phyloP scores from a whole-genome alignment of 2,329 filamentous ascomycete genomes.

The Penicillium sp. region DNA sequence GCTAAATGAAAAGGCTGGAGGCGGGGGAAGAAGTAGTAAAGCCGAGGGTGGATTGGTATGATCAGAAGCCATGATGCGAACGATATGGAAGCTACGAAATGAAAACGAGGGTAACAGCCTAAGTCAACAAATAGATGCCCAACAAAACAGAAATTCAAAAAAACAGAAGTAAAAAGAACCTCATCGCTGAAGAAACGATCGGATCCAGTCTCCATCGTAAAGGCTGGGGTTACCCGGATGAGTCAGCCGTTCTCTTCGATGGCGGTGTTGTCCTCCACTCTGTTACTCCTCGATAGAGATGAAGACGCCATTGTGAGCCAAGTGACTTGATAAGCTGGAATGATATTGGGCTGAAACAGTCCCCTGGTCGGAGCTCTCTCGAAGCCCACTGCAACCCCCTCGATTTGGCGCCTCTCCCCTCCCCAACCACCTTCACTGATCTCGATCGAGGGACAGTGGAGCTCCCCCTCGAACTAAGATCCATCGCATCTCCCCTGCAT shows the following conservation, averaged over 20 bases:
- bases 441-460: constrained; percentile 15
- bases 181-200: not conserved
- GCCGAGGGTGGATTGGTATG: constrained; percentile 26
- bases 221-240: constrained; percentile 3
- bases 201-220: constrained; percentile 5
- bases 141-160: not conserved
- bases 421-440: constrained; percentile 5
- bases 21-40: constrained; percentile 64
- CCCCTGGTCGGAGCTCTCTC: constrained; percentile 48
- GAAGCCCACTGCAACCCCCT: constrained; percentile 35
- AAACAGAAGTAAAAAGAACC: not conserved
- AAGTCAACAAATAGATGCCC: not conserved
- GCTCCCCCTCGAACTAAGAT: constrained; percentile 15
- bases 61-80: constrained; percentile 26
- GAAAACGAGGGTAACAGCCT: not conserved
- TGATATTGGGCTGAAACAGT: constrained; percentile 7
- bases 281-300: constrained; percentile 9
- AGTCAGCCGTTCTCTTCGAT: constrained; percentile 1
- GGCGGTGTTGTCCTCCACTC: not conserved
- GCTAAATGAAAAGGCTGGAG: constrained; percentile 53
- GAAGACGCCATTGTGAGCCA: constrained; percentile 27
- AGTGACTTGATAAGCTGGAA: constrained; percentile 40
- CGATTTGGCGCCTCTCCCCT: not conserved
- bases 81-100: constrained; percentile 4
- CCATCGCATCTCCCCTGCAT: constrained; percentile 13